Evolutionary conservation across 2,329 filamentous ascomycete genomes (phyloP).

Genomic region (Diplocarpon rosae): DNA sequence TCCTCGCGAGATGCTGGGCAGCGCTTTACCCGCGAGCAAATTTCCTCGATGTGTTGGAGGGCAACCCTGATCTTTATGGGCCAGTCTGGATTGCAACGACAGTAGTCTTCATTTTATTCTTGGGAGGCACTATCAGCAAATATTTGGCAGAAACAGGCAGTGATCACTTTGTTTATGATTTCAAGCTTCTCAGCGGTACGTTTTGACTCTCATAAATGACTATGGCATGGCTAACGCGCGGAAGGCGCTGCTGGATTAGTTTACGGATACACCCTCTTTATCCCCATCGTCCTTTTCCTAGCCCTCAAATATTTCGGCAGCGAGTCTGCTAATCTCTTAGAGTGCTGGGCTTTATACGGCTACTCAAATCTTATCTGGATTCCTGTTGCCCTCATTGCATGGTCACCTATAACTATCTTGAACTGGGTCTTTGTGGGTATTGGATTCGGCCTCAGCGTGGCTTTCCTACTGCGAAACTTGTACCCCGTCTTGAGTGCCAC

Average conservation of each 20-base stretch:
- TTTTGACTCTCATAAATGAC: not conserved
- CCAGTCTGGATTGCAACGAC: slow-evolving; percentile 99
- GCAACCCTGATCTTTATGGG: slow-evolving; percentile 92
- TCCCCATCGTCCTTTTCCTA: slow-evolving; percentile 78
- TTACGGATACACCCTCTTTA: slow-evolving; percentile 86
- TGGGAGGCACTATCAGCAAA: slow-evolving; percentile 90
- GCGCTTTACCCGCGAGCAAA: slow-evolving; percentile 86
- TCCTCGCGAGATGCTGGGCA: slow-evolving; percentile 75
- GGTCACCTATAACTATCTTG: slow-evolving; percentile 73
- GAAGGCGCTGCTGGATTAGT: slow-evolving; percentile 76
- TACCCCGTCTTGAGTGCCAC: slow-evolving; percentile 89
- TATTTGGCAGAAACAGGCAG: slow-evolving; percentile 63
- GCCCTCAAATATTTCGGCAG: slow-evolving; percentile 92
- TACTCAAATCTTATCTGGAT: slow-evolving; percentile 98
- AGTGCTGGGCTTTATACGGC: slow-evolving; percentile 92
- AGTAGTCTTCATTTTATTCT: slow-evolving; percentile 87
- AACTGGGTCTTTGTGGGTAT: slow-evolving; percentile 92
- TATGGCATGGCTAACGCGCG: slow-evolving; percentile 1
- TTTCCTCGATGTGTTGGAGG: slow-evolving; percentile 94
- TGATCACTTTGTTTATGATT: slow-evolving; percentile 80
- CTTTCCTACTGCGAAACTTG: slow-evolving; percentile 75
- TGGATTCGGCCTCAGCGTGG: slow-evolving; percentile 71
- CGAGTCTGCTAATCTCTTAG: slow-evolving; percentile 82
- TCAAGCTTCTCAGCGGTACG: slow-evolving; percentile 70
- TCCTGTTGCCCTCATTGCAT: slow-evolving; percentile 81